Evolutionary conservation across 164 flowering plant genomes (phyloP), one percentile per base, ranked within the genome.

Genomic region (Liquidambar formosana): DNA sequence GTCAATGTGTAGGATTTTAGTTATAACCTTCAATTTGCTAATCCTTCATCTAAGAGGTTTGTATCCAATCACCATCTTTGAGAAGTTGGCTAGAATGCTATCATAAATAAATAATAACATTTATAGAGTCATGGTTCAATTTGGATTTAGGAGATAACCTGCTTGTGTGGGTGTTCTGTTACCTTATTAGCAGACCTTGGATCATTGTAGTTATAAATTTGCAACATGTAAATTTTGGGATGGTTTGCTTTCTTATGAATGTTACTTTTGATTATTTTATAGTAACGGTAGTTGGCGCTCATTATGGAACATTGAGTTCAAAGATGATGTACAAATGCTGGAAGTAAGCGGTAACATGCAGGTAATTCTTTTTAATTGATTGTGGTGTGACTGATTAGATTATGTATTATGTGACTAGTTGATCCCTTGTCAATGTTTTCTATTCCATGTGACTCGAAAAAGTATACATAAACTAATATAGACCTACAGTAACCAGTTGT

Each of bases 281-380:
- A 95, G 99, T 80, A 95, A 95, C 78, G 99, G 99, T 63, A 91
- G 90, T 78, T 93, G 98, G 98, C 89, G 89, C 23, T 93, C 98
- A 38, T 63, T 86, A 48, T 95, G 99, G 99, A 86, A 76, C 54
- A 76, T 95, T 59, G 90, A 90, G 64, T 95, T 91, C 74, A 86
- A 79, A 70, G 97, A 91, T 80, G 97, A 89, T 57, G 26, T 75
- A 41, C 97, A 93, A 80, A 54, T 74, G 23, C 77, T 95, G 71
- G 98, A 91, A 76, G 52, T 91, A 46, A 83, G 67, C 74, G 97
- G 99, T 69, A 86, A 66, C 67, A 33, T 93, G 80, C 97, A 90
- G 99, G 99, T 91, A 60, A 76, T 33, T 47, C 49, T 21, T 28
- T 38, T 11, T 61, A 1, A 46, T 23, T 16, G 14, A 22, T 27